These are phyloP conservation scores for Porphyrellus cyaneotinctus DNA, from an alignment of 768 basidiomycete genomes.

Conservation along the genomic window DNA sequence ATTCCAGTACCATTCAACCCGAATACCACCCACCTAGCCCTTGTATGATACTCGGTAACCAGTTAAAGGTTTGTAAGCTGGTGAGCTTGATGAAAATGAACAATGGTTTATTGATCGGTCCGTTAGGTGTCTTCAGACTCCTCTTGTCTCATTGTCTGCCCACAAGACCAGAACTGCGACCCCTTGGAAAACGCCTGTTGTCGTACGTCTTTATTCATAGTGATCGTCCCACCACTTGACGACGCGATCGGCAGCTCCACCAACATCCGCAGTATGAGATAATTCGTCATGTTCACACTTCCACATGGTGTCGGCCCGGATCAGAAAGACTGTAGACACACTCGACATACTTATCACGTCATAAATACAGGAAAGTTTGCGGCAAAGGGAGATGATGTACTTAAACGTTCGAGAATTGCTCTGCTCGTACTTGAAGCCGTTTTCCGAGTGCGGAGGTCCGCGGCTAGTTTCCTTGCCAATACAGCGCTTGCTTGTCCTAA, in stretches of 20 bases:
- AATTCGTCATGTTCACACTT: slow-evolving; percentile 3
- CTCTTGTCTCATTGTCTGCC: slow-evolving; percentile 70
- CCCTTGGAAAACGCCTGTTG: slow-evolving; percentile 73
- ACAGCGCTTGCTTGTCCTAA: slow-evolving; percentile 61
- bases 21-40: slow-evolving; percentile 55
- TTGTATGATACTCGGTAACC: slow-evolving; percentile 41
- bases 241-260: slow-evolving; percentile 39
- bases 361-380: slow-evolving; percentile 70
- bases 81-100: not conserved
- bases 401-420: slow-evolving; percentile 55
- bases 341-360: slow-evolving; percentile 11
- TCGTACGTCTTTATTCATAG: slow-evolving; percentile 48
- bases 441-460: slow-evolving; percentile 53
- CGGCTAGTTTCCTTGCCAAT: slow-evolving; percentile 63
- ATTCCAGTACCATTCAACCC: slow-evolving; percentile 92
- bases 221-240: slow-evolving; percentile 1
- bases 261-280: slow-evolving; percentile 41
- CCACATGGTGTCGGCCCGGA: slow-evolving; percentile 25
- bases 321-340: slow-evolving; percentile 10
- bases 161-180: slow-evolving; percentile 62
- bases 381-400: slow-evolving; percentile 60
- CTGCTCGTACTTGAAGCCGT: slow-evolving; percentile 45
- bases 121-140: slow-evolving; percentile 47
- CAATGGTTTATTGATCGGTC: slow-evolving; percentile 3
- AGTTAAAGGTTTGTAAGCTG: slow-evolving; percentile 42